phyloP scores from a whole-genome alignment of 202 grass and related monocot species.

The Carex arenaria region DNA sequence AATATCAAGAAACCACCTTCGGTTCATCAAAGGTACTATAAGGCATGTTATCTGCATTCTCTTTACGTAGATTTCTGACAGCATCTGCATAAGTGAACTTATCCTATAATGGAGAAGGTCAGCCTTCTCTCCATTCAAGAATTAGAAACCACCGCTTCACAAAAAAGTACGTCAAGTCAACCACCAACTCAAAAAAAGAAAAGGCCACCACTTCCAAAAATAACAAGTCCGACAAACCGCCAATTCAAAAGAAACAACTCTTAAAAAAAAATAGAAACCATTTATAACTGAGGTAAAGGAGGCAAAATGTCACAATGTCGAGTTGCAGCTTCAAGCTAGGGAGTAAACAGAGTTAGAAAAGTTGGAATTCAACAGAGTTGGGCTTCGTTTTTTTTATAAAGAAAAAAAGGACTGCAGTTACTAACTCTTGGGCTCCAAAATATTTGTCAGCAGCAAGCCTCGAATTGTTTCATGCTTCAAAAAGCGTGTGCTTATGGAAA shows the following conservation, averaged over 20 bases:
- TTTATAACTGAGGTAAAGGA: neutral
- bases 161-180: neutral
- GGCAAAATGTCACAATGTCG: neutral
- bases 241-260: neutral
- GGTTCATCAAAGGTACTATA: neutral
- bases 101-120: neutral
- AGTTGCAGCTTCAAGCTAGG: neutral
- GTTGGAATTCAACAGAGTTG: neutral
- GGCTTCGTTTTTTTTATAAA: neutral
- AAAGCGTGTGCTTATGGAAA: neutral
- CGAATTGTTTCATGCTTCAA: neutral
- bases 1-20: constrained; percentile 12
- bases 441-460: neutral
- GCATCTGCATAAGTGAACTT: neutral
- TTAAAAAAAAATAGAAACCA: neutral
- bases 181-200: neutral
- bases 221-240: neutral
- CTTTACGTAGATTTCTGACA: neutral
- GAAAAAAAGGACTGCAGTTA: neutral
- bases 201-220: neutral
- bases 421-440: constrained; percentile 4
- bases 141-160: neutral
- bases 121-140: constrained; percentile 3
- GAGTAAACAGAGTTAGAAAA: neutral
- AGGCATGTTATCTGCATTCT: neutral